Percentiles rank a stretch among this genome's conserved stretches.
phyloP scores from a whole-genome alignment of 768 basidiomycete genomes.

The Macrolepiota albuminosa region DNA sequence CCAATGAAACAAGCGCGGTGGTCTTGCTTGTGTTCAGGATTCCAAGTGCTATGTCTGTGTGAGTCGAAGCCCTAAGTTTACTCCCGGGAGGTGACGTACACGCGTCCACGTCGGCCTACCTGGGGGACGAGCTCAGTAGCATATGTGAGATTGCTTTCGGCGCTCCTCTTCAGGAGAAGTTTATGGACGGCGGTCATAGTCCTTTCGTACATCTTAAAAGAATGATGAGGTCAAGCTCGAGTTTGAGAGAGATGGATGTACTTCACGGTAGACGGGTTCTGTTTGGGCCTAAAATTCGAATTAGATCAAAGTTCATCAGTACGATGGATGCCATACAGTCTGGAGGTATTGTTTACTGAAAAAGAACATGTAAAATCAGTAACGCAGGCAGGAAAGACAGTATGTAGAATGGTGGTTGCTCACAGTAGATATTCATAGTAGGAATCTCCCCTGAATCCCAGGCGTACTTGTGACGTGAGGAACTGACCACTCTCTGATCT shows the following conservation, averaged over 20 bases:
- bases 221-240: background rate
- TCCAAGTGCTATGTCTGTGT: slow-evolving; percentile 51
- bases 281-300: slow-evolving; percentile 50
- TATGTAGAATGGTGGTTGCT: slow-evolving; percentile 13
- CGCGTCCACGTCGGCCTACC: slow-evolving; percentile 25
- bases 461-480: slow-evolving; percentile 68
- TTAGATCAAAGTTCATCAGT: background rate
- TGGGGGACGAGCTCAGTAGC: slow-evolving; percentile 80
- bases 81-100: slow-evolving; percentile 20
- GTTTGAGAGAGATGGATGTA: slow-evolving; percentile 20
- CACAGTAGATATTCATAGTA: slow-evolving; percentile 91
- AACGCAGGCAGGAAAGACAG: background rate
- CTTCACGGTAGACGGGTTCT: slow-evolving; percentile 75
- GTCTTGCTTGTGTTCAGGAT: slow-evolving; percentile 81
- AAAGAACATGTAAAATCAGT: background rate
- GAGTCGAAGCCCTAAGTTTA: background rate
- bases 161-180: slow-evolving; percentile 63
- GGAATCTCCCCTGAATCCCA: slow-evolving; percentile 92
- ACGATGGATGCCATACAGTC: slow-evolving; percentile 42
- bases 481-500: slow-evolving; percentile 42
- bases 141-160: slow-evolving; percentile 55
- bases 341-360: slow-evolving; percentile 77
- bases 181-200: slow-evolving; percentile 80
- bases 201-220: slow-evolving; percentile 73
- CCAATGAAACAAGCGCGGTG: slow-evolving; percentile 95